Percentiles rank a stretch among this genome's conserved stretches.
These are phyloP conservation scores for Xanthoconium stramineum DNA, from an alignment of 768 basidiomycete genomes.

Conservation along the genomic window DNA sequence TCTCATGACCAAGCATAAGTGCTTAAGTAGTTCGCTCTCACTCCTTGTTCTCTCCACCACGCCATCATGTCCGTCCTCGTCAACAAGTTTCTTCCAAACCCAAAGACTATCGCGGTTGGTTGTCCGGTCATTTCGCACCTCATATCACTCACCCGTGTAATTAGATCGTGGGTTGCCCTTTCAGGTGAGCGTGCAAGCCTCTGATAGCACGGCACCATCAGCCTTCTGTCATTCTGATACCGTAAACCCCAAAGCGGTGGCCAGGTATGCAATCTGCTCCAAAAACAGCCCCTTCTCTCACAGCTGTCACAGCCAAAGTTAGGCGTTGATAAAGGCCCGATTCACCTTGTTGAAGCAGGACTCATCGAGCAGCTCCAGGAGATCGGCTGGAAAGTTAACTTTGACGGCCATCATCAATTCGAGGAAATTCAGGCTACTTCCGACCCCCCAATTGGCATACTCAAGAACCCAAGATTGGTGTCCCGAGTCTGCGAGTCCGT, in stretches of 20 bases:
- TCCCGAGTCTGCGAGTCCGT: conserved; percentile 79
- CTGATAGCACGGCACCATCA: not conserved
- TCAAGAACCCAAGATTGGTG: conserved; percentile 90
- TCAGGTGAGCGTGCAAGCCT: conserved; percentile 59
- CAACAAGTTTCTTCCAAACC: conserved; percentile 42
- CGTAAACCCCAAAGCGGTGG: conserved; percentile 26
- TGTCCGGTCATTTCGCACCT: not conserved
- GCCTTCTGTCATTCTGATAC: conserved; percentile 3
- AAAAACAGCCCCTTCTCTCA: conserved; percentile 11
- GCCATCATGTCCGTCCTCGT: conserved; percentile 21
- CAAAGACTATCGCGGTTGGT: conserved; percentile 79
- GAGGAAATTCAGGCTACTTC: conserved; percentile 58
- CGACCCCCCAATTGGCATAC: conserved; percentile 72
- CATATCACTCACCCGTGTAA: conserved; percentile 7
- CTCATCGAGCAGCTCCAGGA: conserved; percentile 70
- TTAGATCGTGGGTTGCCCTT: conserved; percentile 92
- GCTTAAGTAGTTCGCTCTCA: conserved; percentile 1
- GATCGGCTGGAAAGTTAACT: conserved; percentile 87
- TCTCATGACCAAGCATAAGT: not conserved
- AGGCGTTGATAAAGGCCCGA: conserved; percentile 87
- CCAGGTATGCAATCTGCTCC: conserved; percentile 23
- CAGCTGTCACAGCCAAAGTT: conserved; percentile 51
- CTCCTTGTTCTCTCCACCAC: not conserved
- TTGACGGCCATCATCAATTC: conserved; percentile 89
- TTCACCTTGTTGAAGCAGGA: conserved; percentile 84